Base-by-base conservation (phyloP, 371 early-diverging fungal species). In the Batkoa obscura region DNA sequence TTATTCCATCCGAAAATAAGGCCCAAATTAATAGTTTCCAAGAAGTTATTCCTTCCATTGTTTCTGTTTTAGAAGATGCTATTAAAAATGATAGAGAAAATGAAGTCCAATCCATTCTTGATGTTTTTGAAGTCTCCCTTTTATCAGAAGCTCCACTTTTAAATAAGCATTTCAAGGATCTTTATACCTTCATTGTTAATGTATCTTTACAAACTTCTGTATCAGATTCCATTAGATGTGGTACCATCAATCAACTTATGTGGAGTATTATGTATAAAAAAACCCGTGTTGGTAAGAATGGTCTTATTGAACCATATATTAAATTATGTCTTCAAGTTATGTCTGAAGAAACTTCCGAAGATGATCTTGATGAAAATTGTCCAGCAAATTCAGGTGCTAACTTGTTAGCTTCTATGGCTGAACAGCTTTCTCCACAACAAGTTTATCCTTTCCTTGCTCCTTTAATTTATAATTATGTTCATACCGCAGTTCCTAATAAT, bases 321-420 rank as follows among this genome's bases (percentile, higher is more conserved):
- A n/a, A n/a, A n/a, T n/a, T n/a, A n/a, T n/a, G n/a, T n/a, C n/a
- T n/a, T n/a, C n/a, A n/a, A n/a, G 83, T 91, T 55, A 83, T 80
- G 34, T 72, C 83, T n/a, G 88, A 90, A 66, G 84, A 86, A 43
- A 87, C 83, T 52, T 81, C 83, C 6, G 90, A 81, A 17, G 90
- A 89, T 64, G 68, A 70, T 35, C 84, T 89, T 13, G 80, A 86
- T 55, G 71, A 80, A 42, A 73, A 79, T 71, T 57, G 71, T 68
- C 47, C 47, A 30, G 57, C 46, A 37, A 15, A 23, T 12, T 30
- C 45, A 38, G 76, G 83, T 8, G 70, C 77, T 66, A 79, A 79
- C 59, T 75, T 83, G 9, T 69, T 87, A 57, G 83, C 80, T 58
- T 72, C 82, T n/a, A 59, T 93, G 39, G 79, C 87, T 9, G 80